A percentile compares a stretch with the other conserved stretches of the same genome.
Evolutionary conservation across 257 asterid genomes (phyloP).

Genomic region (Penstemon eatonii): DNA sequence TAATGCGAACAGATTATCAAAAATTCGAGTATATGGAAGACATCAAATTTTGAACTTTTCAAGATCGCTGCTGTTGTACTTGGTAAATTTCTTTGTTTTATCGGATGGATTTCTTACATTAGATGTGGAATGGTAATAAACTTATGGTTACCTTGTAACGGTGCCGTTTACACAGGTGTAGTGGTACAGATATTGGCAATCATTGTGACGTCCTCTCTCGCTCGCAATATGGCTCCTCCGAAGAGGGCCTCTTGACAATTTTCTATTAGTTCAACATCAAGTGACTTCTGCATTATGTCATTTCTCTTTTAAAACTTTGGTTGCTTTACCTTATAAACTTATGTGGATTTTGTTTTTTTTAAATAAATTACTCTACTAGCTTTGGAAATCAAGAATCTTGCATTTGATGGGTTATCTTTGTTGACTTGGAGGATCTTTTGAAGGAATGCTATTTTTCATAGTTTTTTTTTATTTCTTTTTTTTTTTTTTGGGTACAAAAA

Average conservation of each 20-base stretch:
- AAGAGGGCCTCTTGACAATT: constrained; percentile 61
- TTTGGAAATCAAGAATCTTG: constrained; percentile 6
- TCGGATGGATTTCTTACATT: not conserved
- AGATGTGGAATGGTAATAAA: not conserved
- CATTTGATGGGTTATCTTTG: not conserved
- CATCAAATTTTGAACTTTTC: constrained; percentile 44
- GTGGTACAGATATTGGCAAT: constrained; percentile 43
- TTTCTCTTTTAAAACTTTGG: not conserved
- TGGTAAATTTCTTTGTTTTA: constrained; percentile 43
- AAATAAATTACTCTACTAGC: not conserved
- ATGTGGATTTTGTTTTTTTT: not conserved
- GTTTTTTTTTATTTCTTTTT: not conserved
- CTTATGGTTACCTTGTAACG: constrained; percentile 1
- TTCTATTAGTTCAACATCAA: not conserved
- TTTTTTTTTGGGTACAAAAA: not conserved
- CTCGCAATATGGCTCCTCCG: constrained; percentile 85
- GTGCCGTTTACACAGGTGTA: constrained; percentile 45
- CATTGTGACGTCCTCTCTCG: constrained; percentile 48
- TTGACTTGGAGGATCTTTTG: no score
- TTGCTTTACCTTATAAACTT: not conserved
- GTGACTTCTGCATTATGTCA: not conserved
- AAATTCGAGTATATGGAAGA: constrained; percentile 47
- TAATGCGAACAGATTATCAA: constrained; percentile 44
- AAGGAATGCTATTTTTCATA: not conserved
- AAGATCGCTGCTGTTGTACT: constrained; percentile 42